Percentiles rank a stretch among this genome's conserved stretches.
Evolutionary conservation across 1,284 basidiomycete species (phyloP).

Genomic region (Malassezia nana): DNA sequence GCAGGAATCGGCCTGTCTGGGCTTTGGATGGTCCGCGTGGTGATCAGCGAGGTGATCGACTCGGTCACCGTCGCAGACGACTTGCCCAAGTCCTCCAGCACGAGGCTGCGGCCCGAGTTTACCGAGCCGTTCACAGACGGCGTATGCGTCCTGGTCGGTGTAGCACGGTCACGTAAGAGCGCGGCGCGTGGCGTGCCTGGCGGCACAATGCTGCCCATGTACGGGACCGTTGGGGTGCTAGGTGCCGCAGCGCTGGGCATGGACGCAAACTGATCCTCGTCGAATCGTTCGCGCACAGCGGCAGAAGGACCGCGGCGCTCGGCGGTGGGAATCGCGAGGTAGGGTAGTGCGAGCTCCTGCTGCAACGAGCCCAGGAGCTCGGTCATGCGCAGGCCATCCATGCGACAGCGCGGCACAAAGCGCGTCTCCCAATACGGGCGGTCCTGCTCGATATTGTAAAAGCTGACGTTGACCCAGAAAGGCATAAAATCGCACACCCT

Average conservation of each 20-base stretch:
- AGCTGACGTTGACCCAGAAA: constrained; percentile 47
- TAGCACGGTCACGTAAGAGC: background rate
- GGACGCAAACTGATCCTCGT: constrained; percentile 32
- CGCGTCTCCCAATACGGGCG: constrained; percentile 42
- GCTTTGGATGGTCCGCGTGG: constrained; percentile 6
- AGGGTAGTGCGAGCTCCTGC: constrained; percentile 41
- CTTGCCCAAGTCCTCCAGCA: constrained; percentile 14
- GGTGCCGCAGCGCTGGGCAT: constrained; percentile 6
- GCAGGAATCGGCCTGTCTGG: background rate
- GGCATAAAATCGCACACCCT: constrained; percentile 41
- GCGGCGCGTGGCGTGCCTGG: background rate
- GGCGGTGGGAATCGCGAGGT: constrained; percentile 28
- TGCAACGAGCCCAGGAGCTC: constrained; percentile 45
- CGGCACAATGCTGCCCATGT: background rate
- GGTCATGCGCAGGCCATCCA: constrained; percentile 47
- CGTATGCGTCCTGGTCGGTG: background rate
- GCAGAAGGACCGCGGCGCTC: constrained; percentile 16
- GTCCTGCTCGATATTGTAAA: constrained; percentile 47
- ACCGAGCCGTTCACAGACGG: background rate
- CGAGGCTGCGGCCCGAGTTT: background rate
- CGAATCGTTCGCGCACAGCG: constrained; percentile 34
- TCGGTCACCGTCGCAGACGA: constrained; percentile 8
- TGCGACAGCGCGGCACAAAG: constrained; percentile 47
- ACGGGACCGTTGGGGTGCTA: background rate
- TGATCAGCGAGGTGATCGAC: constrained; percentile 10